Evolutionary conservation across 805 yeast species (phyloP), one percentile per base, ranked within the genome.

Genomic region (Metschnikowia shivogae): DNA sequence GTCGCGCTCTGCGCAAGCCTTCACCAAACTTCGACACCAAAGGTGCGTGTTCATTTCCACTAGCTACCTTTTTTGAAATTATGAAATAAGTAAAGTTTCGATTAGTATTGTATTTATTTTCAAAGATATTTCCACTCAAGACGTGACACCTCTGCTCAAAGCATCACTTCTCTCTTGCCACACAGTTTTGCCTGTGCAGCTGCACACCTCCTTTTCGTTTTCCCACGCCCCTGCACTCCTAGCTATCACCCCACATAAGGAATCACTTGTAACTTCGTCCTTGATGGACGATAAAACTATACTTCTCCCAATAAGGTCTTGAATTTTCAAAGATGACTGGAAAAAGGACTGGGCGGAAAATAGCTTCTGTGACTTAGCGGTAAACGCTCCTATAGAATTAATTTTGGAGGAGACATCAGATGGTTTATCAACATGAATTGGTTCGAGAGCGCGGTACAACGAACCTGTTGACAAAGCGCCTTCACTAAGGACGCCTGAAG

Each of bases 171-270:
- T 74, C 64, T 92, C 99, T 62, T 93, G 89, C 98, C 99, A 92
- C 22, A 92, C 80, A 0, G 96, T 87, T 73, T 89, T 89, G 13
- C 99, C 99, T 12, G 92, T 82, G 64, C 98, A 93, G 29, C 92
- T 83, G 65, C 99, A 92, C 2, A 92, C 95, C 48, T 82, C 82
- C 66, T 92, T 92, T 55, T 85, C 87, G 65, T 93, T 93, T 61
- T 92, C 96, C 97, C 98, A 93, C 22, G 82, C 86, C 12, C 99
- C 99, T 1, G 99, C 98, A 57, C 95, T 85, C 58, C 98, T 77
- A 1, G 98, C 98, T 60, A 93, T 80, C 20, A 92, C 96, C 27
- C 99, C 98, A 40, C 82, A 83, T 8, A 86, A 65, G 2, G 78
- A 71, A 35, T 72, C 72, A 5, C 65, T 45, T 12, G 72, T 60